Evolutionary conservation across 805 yeast species (phyloP).

Genomic region (Kuraishia cidri): DNA sequence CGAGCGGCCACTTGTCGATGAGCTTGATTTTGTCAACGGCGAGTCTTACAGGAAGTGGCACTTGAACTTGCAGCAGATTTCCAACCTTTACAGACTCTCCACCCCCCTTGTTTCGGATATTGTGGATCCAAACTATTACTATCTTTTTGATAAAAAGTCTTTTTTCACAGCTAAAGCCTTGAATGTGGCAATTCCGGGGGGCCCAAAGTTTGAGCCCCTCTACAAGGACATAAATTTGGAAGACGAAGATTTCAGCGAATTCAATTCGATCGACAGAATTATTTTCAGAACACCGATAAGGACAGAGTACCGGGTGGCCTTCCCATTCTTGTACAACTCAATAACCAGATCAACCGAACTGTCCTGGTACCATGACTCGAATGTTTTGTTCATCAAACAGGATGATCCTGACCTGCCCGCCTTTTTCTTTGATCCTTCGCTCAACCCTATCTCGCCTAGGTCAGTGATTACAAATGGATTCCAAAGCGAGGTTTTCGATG

Average conservation of each 20-base stretch:
- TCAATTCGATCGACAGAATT: conserved; percentile 80
- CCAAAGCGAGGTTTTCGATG: conserved; percentile 9
- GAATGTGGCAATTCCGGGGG: conserved; percentile 85
- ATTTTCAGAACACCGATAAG: conserved; percentile 71
- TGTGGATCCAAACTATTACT: conserved; percentile 49
- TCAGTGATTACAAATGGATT: conserved; percentile 8
- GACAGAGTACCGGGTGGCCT: conserved; percentile 82
- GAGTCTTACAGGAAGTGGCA: conserved; percentile 72
- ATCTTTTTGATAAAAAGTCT: conserved; percentile 69
- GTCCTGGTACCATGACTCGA: conserved; percentile 58
- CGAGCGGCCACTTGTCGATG: conserved; percentile 60
- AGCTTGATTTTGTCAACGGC: conserved; percentile 52
- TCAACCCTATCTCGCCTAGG: conserved; percentile 44
- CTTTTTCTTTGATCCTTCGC: conserved; percentile 42
- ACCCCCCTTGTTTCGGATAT: conserved; percentile 61
- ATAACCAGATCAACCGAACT: conserved; percentile 56
- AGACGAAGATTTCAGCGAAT: conserved; percentile 76
- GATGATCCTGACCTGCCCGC: conserved; percentile 45
- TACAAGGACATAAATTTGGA: conserved; percentile 56
- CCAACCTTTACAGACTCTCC: conserved; percentile 57
- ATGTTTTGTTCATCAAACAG: conserved; percentile 35
- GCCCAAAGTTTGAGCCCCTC: conserved; percentile 91
- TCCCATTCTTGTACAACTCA: conserved; percentile 78
- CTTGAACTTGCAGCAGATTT: conserved; percentile 50
- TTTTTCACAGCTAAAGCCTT: conserved; percentile 89